Evolutionary conservation across 768 basidiomycete species (phyloP).

Genomic region (Cubamyces sp.): DNA sequence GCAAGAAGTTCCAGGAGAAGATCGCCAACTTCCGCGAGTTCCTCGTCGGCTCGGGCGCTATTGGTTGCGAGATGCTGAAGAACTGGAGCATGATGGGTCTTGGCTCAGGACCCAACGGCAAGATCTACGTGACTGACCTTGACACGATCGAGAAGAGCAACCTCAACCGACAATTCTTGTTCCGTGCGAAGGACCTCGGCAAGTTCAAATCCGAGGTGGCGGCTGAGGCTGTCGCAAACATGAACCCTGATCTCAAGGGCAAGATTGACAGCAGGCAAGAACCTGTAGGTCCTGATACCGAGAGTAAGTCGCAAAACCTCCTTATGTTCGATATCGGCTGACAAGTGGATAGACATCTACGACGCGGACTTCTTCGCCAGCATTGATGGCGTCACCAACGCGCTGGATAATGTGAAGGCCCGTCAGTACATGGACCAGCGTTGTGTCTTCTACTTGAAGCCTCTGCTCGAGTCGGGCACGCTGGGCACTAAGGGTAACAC

Average conservation of each 20-base stretch:
- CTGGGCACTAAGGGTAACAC: constrained; percentile 98
- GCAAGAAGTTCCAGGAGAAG: constrained; percentile 89
- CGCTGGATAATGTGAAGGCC: constrained; percentile 94
- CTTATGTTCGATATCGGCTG: constrained; percentile 21
- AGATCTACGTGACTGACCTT: constrained; percentile 92
- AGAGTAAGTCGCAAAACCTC: constrained; percentile 61
- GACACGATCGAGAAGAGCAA: constrained; percentile 99
- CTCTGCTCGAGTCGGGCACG: constrained; percentile 95
- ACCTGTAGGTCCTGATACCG: constrained; percentile 89
- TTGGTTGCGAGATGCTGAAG: constrained; percentile 99
- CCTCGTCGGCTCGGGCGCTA: constrained; percentile 98
- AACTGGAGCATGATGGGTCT: constrained; percentile 99
- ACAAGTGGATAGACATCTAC: constrained; percentile 67
- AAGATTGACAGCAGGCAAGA: constrained; percentile 91
- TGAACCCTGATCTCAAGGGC: constrained; percentile 90
- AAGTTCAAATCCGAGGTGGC: constrained; percentile 98
- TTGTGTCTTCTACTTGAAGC: constrained; percentile 95
- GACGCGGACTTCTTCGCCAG: constrained; percentile 84
- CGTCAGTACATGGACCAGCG: constrained; percentile 99
- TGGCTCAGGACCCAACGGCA: constrained; percentile 74
- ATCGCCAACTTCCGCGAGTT: constrained; percentile 90
- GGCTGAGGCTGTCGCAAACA: constrained; percentile 86
- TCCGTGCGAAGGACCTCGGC: constrained; percentile 93
- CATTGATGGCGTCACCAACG: constrained; percentile 96
- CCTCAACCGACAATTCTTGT: constrained; percentile 96